These are phyloP conservation scores for Aspergillus persii DNA, from an alignment of 2,329 filamentous ascomycete genomes.

Conservation along the genomic window DNA sequence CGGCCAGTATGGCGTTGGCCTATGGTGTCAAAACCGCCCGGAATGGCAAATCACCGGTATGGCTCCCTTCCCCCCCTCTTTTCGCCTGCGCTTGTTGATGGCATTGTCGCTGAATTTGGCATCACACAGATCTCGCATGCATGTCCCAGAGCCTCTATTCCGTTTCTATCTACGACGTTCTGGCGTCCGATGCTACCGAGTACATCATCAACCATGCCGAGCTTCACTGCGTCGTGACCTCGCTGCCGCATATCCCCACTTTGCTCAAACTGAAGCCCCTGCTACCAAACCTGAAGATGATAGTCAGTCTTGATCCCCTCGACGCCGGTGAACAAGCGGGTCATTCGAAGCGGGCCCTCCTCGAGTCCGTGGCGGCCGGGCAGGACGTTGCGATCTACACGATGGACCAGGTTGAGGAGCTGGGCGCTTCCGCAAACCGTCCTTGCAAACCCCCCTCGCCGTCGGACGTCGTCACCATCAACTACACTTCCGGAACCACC, in stretches of 20 bases:
- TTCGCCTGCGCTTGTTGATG: background rate
- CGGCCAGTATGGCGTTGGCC: slow-evolving; percentile 68
- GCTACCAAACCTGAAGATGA: slow-evolving; percentile 77
- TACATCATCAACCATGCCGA: slow-evolving; percentile 93
- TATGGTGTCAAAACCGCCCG: slow-evolving; percentile 84
- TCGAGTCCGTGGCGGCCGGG: slow-evolving; percentile 71
- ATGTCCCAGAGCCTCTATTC: slow-evolving; percentile 84
- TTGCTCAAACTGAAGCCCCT: slow-evolving; percentile 77
- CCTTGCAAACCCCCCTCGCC: slow-evolving; percentile 69
- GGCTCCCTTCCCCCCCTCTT: slow-evolving; percentile 14
- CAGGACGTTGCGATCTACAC: slow-evolving; percentile 76
- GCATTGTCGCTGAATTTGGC: background rate
- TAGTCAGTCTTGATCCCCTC: slow-evolving; percentile 81
- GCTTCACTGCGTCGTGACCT: slow-evolving; percentile 72
- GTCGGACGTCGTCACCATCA: slow-evolving; percentile 75
- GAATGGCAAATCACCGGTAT: slow-evolving; percentile 82
- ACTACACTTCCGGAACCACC: slow-evolving; percentile 65
- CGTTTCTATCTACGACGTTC: slow-evolving; percentile 93
- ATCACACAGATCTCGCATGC: slow-evolving; percentile 69
- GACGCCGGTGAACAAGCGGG: slow-evolving; percentile 74
- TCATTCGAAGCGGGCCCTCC: slow-evolving; percentile 73
- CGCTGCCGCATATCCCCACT: slow-evolving; percentile 75
- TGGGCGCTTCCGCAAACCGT: slow-evolving; percentile 69
- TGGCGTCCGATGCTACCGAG: slow-evolving; percentile 86
- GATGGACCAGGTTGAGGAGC: slow-evolving; percentile 74